These are phyloP conservation scores for Echinosophora koreensis DNA, from an alignment of 306 rosid species.

Conservation along the genomic window DNA sequence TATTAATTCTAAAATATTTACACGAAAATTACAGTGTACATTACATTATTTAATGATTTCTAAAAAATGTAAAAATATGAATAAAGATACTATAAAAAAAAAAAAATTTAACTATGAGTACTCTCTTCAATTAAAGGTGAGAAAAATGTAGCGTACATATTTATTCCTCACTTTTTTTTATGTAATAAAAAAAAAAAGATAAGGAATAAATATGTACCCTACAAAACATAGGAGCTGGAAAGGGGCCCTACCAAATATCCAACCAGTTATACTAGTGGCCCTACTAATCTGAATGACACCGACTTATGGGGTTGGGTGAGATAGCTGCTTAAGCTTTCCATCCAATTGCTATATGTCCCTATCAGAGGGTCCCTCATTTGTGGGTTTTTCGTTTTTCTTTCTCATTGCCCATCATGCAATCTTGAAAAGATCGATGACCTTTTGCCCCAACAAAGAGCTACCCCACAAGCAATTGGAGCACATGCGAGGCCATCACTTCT, in stretches of 20 bases:
- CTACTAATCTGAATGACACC: constrained; percentile 48
- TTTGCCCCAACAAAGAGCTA: constrained; percentile 44
- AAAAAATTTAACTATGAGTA: too few species aligned
- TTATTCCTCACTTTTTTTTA: too few species aligned
- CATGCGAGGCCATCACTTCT: constrained; percentile 49
- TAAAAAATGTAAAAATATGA: too few species aligned
- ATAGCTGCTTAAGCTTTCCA: constrained; percentile 42
- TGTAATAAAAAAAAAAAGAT: too few species aligned
- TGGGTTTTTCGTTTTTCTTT: constrained; percentile 47
- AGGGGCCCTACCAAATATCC: constrained; percentile 30
- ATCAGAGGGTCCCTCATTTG: constrained; percentile 45
- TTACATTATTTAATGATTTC: too few species aligned
- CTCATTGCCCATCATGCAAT: constrained; percentile 53
- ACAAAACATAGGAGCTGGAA: neutral
- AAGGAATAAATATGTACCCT: neutral
- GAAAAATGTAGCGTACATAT: too few species aligned
- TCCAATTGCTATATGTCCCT: constrained; percentile 47
- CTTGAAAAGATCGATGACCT: constrained; percentile 45
- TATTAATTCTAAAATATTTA: too few species aligned
- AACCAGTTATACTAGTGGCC: constrained; percentile 26
- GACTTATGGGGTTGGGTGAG: constrained; percentile 40
- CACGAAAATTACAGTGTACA: too few species aligned
- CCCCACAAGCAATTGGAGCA: constrained; percentile 47
- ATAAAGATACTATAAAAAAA: too few species aligned
- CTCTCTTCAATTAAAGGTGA: too few species aligned